These are phyloP conservation scores for Rhizopus microsporus DNA, from an alignment of 371 early-diverging fungal species.

Conservation along the genomic window DNA sequence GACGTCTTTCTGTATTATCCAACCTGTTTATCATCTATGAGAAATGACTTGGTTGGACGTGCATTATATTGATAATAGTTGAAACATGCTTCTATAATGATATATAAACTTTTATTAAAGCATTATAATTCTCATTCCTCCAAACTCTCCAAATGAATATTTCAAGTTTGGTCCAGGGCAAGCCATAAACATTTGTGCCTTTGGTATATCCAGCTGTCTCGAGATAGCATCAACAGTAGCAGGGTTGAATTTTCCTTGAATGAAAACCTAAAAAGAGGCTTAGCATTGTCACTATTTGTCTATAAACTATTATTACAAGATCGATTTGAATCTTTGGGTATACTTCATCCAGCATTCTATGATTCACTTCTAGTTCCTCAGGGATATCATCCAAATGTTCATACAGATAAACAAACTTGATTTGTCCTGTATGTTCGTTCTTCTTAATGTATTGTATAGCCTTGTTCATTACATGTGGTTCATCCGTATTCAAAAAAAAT, in stretches of 20 bases:
- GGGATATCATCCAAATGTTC: constrained; percentile 36
- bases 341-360: constrained; percentile 47
- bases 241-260: constrained; percentile 48
- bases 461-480: constrained; percentile 60
- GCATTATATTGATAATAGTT: background rate
- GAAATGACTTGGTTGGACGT: background rate
- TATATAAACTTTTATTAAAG: constrained; percentile 15
- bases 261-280: constrained; percentile 28
- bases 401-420: constrained; percentile 55
- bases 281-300: background rate
- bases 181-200: constrained; percentile 50
- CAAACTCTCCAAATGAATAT: constrained; percentile 43
- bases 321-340: constrained; percentile 58
- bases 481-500: constrained; percentile 60
- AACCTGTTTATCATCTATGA: background rate
- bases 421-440: constrained; percentile 48
- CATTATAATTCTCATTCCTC: constrained; percentile 54
- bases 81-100: background rate
- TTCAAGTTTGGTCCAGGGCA: constrained; percentile 43
- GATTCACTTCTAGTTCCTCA: constrained; percentile 42
- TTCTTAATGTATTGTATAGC: constrained; percentile 53
- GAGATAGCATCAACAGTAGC: constrained; percentile 50
- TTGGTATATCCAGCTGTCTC: constrained; percentile 40
- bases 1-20: background rate
- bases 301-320: constrained; percentile 25